These are phyloP conservation scores for Lecanosticta acicola DNA, from an alignment of 2,329 filamentous ascomycete species.

Conservation along the genomic window DNA sequence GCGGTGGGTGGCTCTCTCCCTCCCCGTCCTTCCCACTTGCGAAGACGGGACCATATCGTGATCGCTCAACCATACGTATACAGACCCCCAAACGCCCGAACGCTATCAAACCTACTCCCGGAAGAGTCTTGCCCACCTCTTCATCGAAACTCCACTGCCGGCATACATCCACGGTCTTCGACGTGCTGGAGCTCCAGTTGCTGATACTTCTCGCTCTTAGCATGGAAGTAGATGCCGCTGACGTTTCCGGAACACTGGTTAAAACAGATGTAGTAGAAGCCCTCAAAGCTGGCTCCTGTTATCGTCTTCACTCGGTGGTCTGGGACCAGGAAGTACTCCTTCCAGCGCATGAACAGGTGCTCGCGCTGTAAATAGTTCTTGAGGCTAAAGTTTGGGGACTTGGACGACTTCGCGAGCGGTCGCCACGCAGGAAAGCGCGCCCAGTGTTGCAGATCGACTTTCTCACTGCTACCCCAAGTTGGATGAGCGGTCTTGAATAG, in stretches of 20 bases:
- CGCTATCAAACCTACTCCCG: slow-evolving; percentile 20
- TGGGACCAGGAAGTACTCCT: slow-evolving; percentile 94
- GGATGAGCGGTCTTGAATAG: slow-evolving; percentile 87
- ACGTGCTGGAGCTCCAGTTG: slow-evolving; percentile 88
- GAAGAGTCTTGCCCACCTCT: background rate
- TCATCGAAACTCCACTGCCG: slow-evolving; percentile 83
- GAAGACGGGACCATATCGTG: background rate
- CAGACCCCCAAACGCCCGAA: slow-evolving; percentile 13
- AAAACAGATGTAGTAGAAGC: slow-evolving; percentile 99
- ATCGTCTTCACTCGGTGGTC: slow-evolving; percentile 90
- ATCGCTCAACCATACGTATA: background rate
- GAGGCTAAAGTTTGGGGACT: slow-evolving; percentile 53
- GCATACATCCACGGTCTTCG: slow-evolving; percentile 74
- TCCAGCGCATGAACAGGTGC: slow-evolving; percentile 98
- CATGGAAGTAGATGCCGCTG: slow-evolving; percentile 94
- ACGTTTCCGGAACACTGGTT: slow-evolving; percentile 84
- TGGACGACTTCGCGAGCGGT: slow-evolving; percentile 62
- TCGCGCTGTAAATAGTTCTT: slow-evolving; percentile 72
- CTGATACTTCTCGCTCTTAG: slow-evolving; percentile 97
- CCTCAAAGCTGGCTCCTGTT: slow-evolving; percentile 91
- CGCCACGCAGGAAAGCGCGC: slow-evolving; percentile 81
- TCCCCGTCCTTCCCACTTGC: background rate
- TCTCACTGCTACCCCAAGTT: slow-evolving; percentile 85
- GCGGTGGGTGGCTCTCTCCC: background rate
- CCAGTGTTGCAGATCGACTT: slow-evolving; percentile 92